Conservation (phyloP, 148 eudicot genomes). For the Chenopodium formosanum region DNA sequence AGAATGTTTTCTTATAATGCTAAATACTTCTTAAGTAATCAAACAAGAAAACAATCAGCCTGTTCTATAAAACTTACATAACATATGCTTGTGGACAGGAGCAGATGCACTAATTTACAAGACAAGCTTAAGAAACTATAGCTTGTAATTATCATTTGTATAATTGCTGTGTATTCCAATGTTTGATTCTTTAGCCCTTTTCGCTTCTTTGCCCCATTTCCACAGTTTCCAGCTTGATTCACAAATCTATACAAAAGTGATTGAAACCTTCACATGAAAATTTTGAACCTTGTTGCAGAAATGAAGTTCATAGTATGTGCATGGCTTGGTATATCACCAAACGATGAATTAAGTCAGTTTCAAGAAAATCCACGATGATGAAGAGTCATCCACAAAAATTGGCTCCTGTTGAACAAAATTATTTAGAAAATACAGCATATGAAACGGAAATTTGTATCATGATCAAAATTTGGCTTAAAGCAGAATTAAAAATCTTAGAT, state of each 20-base stretch:
- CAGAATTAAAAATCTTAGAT: background rate
- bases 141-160: background rate
- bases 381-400: background rate
- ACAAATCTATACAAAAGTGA: too few relatives aligned
- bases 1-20: too few relatives aligned
- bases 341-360: background rate
- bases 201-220: background rate
- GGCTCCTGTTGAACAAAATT: background rate
- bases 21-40: too few relatives aligned
- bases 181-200: background rate
- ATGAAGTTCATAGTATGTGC: background rate
- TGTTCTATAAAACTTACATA: background rate
- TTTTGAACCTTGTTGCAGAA: background rate
- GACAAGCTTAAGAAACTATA: background rate
- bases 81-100: background rate
- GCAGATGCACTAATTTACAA: background rate
- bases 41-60: background rate
- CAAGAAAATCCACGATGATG: background rate
- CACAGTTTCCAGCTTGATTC: background rate
- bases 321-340: constrained; percentile 1
- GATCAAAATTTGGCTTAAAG: background rate
- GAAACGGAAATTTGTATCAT: background rate
- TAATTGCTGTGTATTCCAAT: background rate
- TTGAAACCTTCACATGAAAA: background rate
- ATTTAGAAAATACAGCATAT: background rate